Conservation (phyloP, 441 rosid genomes). For the Cnidoscolus chayamansa region DNA sequence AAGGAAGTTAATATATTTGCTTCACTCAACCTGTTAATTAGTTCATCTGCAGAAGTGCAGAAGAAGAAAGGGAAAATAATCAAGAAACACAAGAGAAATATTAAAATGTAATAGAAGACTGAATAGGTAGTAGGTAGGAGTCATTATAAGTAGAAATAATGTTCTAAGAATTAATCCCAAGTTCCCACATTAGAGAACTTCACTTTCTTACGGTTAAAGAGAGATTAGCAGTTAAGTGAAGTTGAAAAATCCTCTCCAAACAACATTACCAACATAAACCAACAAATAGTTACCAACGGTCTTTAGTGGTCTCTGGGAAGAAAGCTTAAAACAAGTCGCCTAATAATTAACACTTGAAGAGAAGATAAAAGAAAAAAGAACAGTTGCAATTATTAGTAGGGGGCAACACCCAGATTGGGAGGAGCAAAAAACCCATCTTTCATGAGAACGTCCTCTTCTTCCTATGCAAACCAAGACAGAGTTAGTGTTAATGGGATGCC, state of each 20-base stretch:
- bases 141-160: background rate
- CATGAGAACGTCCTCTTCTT: slow-evolving; percentile 66
- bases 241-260: slow-evolving; percentile 23
- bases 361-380: background rate
- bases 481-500: too few species aligned
- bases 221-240: slow-evolving; percentile 16
- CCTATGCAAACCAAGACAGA: slow-evolving; percentile 35
- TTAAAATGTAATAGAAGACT: too few species aligned
- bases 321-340: slow-evolving; percentile 3
- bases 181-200: slow-evolving; percentile 6
- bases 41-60: too few species aligned
- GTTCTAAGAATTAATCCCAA: background rate
- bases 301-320: background rate
- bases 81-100: too few species aligned
- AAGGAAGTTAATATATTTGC: too few species aligned
- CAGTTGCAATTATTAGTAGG: slow-evolving; percentile 37
- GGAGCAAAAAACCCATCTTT: slow-evolving; percentile 79
- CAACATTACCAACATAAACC: slow-evolving; percentile 6
- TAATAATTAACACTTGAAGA: slow-evolving; percentile 11
- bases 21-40: too few species aligned
- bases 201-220: slow-evolving; percentile 13
- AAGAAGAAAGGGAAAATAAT: too few species aligned
- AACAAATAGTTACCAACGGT: background rate
- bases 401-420: slow-evolving; percentile 63
- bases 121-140: too few species aligned